Percentiles rank a stretch among this genome's conserved stretches.
These are phyloP conservation scores for Daldinia loculata DNA, from an alignment of 495 filamentous ascomycete genomes.

Conservation along the genomic window DNA sequence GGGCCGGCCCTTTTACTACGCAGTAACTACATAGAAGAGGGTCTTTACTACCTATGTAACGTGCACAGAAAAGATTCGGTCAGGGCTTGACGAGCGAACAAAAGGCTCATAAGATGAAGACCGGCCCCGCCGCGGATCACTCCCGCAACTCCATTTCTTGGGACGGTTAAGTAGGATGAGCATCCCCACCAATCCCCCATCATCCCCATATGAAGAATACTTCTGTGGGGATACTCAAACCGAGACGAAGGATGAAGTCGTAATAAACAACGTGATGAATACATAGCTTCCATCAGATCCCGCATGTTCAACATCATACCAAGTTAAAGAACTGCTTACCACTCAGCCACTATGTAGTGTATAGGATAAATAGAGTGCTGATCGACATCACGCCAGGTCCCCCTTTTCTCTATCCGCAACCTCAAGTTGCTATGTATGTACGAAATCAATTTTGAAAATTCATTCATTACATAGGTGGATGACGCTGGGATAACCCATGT, in stretches of 20 bases:
- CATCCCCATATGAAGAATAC: constrained; percentile 35
- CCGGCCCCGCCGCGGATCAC: constrained; percentile 30
- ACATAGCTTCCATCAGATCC: constrained; percentile 12
- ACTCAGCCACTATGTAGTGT: neutral
- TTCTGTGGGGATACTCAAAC: constrained; percentile 30
- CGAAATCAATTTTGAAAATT: constrained; percentile 3
- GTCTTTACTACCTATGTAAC: neutral
- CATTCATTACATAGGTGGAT: neutral
- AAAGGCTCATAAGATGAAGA: constrained; percentile 9
- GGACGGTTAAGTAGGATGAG: constrained; percentile 6
- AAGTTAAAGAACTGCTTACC: constrained; percentile 9
- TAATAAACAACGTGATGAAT: constrained; percentile 17
- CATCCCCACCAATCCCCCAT: constrained; percentile 30
- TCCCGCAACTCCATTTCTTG: constrained; percentile 32
- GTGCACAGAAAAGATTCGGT: constrained; percentile 31
- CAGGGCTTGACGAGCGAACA: constrained; percentile 27
- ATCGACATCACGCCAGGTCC: constrained; percentile 26
- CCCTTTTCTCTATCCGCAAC: constrained; percentile 11
- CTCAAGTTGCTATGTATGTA: neutral
- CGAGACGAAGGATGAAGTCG: constrained; percentile 30
- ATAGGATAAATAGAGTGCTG: constrained; percentile 10
- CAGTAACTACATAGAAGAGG: constrained; percentile 1
- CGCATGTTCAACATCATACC: constrained; percentile 7
- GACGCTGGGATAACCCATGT: constrained; percentile 3
- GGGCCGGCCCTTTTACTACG: constrained; percentile 32